Conservation (phyloP, 179 eudicot species). For the Spergularia azorica region DNA sequence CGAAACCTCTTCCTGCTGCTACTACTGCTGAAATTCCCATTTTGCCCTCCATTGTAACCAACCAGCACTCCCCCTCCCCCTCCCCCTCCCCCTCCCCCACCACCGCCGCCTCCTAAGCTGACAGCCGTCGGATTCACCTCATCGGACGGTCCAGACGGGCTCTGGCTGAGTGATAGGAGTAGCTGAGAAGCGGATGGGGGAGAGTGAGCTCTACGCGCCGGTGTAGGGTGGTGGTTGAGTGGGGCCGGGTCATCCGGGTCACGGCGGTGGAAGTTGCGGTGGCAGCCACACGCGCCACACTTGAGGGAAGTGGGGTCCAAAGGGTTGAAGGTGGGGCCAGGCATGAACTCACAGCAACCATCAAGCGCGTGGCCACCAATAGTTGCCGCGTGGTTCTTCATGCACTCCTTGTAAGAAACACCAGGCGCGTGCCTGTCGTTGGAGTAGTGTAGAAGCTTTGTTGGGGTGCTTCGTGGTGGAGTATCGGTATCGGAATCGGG, state of each 20-base stretch:
- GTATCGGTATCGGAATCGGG: constrained; percentile 39
- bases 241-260: constrained; percentile 47
- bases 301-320: constrained; percentile 34
- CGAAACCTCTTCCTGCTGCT: constrained; percentile 37
- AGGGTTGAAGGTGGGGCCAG: constrained; percentile 32
- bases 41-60: constrained; percentile 2
- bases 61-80: neutral
- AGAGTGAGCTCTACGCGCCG: constrained; percentile 29
- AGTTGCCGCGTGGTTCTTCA: constrained; percentile 51
- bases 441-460: constrained; percentile 15
- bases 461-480: constrained; percentile 26
- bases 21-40: constrained; percentile 10
- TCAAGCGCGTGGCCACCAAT: constrained; percentile 49
- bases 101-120: neutral
- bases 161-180: constrained; percentile 34
- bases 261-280: constrained; percentile 55
- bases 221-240: constrained; percentile 33
- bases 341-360: constrained; percentile 56
- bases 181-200: constrained; percentile 35
- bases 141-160: constrained; percentile 30
- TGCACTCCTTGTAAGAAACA: constrained; percentile 44
- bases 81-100: neutral
- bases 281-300: constrained; percentile 56
- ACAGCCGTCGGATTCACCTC: constrained; percentile 21
- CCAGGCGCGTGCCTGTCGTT: constrained; percentile 20